These are phyloP conservation scores for Aureobasidium melanogenum DNA, from an alignment of 2,329 filamentous ascomycete genomes.

Conservation along the genomic window DNA sequence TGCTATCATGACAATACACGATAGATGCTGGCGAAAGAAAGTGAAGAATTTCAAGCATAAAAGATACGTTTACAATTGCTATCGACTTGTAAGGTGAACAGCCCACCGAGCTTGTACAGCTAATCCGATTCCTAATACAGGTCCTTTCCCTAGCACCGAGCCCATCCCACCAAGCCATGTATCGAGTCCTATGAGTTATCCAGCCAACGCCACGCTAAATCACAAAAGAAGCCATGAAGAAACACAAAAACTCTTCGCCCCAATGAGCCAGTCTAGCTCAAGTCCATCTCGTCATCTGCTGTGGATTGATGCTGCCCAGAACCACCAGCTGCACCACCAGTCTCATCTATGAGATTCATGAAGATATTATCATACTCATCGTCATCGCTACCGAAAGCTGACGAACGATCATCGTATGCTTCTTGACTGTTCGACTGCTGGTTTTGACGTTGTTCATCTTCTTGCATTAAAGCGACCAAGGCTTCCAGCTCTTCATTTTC, in stretches of 20 bases:
- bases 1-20: not conserved
- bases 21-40: not conserved
- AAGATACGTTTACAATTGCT: not conserved
- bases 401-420: constrained; percentile 5
- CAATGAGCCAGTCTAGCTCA: constrained; percentile 15
- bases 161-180: not conserved
- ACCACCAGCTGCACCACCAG: constrained; percentile 19
- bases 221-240: not conserved
- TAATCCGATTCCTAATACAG: not conserved
- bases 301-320: constrained; percentile 17
- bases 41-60: not conserved
- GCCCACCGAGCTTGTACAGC: not conserved
- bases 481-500: constrained; percentile 39
- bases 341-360: constrained; percentile 51
- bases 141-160: not conserved
- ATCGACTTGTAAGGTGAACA: not conserved
- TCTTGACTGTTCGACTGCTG: constrained; percentile 10
- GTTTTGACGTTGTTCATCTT: not conserved
- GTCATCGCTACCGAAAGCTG: constrained; percentile 39
- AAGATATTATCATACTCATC: constrained; percentile 56
- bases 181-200: not conserved
- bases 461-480: constrained; percentile 36
- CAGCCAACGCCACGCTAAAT: constrained; percentile 7
- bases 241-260: not conserved
- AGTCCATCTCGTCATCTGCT: constrained; percentile 30